Percentiles rank a stretch among this genome's conserved stretches.
phyloP scores from a whole-genome alignment of 306 rosid species.

The Phaseolus lunatus region DNA sequence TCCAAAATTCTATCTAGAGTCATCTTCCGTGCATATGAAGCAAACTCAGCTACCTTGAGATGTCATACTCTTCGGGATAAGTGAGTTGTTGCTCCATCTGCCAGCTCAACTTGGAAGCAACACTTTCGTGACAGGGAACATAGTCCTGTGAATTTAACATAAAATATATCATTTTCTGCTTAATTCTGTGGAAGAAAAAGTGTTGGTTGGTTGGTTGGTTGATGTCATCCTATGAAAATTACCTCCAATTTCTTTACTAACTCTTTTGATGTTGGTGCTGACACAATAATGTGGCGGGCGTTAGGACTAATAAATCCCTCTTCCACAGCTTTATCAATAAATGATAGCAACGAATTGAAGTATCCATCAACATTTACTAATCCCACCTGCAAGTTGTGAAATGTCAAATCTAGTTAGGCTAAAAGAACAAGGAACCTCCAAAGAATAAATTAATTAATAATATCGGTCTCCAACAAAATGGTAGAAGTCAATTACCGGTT shows the following conservation, averaged over 20 bases:
- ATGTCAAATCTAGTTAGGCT: constrained; percentile 34
- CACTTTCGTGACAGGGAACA: constrained; percentile 92
- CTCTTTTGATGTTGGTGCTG: constrained; percentile 90
- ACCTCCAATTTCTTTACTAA: constrained; percentile 98
- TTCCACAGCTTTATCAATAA: constrained; percentile 96
- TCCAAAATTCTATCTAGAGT: constrained; percentile 61
- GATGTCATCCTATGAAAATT: constrained; percentile 22
- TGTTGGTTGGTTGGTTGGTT: not conserved
- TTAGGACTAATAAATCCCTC: constrained; percentile 92
- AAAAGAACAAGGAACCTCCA: constrained; percentile 2
- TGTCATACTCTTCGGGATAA: constrained; percentile 72
- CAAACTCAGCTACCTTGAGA: constrained; percentile 66
- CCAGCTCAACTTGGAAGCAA: constrained; percentile 91
- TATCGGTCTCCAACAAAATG: constrained; percentile 23
- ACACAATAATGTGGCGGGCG: constrained; percentile 92
- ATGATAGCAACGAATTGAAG: constrained; percentile 84
- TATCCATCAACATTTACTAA: constrained; percentile 96
- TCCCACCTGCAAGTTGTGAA: constrained; percentile 73
- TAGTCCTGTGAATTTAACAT: constrained; percentile 67
- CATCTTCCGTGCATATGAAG: constrained; percentile 46
- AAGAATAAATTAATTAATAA: not conserved
- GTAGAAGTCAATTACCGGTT: constrained; percentile 67
- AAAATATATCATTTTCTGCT: not conserved
- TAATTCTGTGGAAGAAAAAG: constrained; percentile 18
- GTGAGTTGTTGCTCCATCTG: constrained; percentile 77